Percentiles rank a stretch among this genome's conserved stretches.
phyloP scores from a whole-genome alignment of 73 alveolate species.

The Stentor roeselii region DNA sequence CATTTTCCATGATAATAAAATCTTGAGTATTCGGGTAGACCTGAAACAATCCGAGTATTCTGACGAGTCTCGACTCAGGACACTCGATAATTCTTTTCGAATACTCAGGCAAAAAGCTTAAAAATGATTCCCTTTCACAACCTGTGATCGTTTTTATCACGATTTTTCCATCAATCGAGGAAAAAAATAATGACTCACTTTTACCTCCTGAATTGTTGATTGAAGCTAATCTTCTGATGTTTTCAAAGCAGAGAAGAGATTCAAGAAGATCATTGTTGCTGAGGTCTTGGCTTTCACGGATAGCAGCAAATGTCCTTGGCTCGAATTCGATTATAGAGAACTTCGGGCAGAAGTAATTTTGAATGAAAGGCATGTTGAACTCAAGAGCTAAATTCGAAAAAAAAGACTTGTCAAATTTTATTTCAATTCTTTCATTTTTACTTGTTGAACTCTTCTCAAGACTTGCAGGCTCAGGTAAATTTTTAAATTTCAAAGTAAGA shows the following conservation, averaged over 20 bases:
- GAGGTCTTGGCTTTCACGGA: neutral
- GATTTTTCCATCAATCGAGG: neutral
- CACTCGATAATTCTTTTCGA: neutral
- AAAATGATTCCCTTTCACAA: neutral
- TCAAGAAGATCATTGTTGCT: neutral
- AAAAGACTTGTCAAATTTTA: neutral
- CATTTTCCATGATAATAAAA: neutral
- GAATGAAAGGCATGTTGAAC: neutral
- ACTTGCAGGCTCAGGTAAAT: neutral
- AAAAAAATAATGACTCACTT: neutral
- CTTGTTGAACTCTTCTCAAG: neutral
- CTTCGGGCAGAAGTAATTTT: neutral
- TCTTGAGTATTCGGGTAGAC: neutral
- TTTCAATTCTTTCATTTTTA: neutral
- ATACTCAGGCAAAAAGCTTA: neutral
- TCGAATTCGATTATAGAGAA: neutral
- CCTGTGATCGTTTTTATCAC: neutral
- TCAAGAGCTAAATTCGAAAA: neutral
- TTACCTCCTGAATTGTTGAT: neutral
- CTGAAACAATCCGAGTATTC: neutral
- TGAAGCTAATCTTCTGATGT: neutral
- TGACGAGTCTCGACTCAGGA: neutral
- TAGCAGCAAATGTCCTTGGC: neutral
- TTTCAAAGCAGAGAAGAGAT: neutral
- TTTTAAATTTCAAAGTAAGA: neutral